Evolutionary conservation across 2,329 filamentous ascomycete genomes (phyloP), one percentile per base, ranked within the genome.

Genomic region (Aspergillus intermedius): DNA sequence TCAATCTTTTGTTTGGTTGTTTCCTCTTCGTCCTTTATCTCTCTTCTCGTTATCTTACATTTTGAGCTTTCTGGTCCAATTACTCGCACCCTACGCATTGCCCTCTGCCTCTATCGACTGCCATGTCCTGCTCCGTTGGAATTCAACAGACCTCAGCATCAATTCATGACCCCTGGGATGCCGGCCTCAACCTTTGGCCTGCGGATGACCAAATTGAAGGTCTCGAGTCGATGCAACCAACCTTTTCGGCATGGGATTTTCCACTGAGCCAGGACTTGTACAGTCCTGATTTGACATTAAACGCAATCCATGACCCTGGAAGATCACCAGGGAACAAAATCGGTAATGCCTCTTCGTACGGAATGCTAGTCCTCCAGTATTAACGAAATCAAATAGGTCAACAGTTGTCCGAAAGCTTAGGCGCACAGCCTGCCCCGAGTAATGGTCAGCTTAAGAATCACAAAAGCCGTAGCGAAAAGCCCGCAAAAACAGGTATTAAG

Each of bases 161-260:
- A 10, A 28, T 28, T 19, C 17, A 48, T 28, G 45, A 59, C 35
- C 58, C 64, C 30, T 42, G 60, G 1, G 58, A 57, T 10, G 62
- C 66, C 23, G 59, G 65, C 22, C 49, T 66, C 34, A 55, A 52
- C 3, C 53, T 66, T 7, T 55, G 64, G 6, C 56, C 56, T 7
- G 61, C 62, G 34, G 63, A 66, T 28, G 63, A 65, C 9, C 55
- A 61, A 17, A 53, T 64, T 25, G 66, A 63, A 63, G 57, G 55
- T 19, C 51, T 68, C 15, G 59, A 60, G 43, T 57, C 61, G 8
- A 51, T 65, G n/a, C 62, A 62, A 22, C 57, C 61, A 17, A 54
- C 52, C 7, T 57, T 61, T 53, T 47, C 51, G 4, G 45, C 50
- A 17, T 66, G 63, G 62, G 57, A 64, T 34, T 23, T 48, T 17